These are phyloP conservation scores for Eustoma russellianum DNA, from an alignment of 257 asterid species.

Conservation along the genomic window DNA sequence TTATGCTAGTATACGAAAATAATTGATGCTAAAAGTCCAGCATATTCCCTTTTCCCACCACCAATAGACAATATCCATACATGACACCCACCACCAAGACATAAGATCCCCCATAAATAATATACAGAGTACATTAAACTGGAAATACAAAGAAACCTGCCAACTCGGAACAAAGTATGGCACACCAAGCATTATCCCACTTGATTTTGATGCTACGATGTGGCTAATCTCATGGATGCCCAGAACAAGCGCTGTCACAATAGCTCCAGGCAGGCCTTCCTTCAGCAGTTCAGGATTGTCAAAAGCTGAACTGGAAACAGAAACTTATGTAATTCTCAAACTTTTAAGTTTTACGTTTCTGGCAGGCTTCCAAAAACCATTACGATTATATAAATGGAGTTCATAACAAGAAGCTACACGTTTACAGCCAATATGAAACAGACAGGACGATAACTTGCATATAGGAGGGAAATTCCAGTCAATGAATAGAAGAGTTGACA, in stretches of 20 bases:
- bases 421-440: no score
- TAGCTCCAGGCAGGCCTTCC: slow-evolving; percentile 90
- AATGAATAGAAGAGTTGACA: no score
- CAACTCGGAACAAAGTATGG: slow-evolving; percentile 97
- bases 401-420: no score
- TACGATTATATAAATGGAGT: neutral
- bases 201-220: slow-evolving; percentile 54
- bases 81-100: no score
- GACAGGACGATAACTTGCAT: no score
- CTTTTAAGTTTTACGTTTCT: neutral
- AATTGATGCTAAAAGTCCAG: no score
- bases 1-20: no score
- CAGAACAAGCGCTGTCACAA: slow-evolving; percentile 70
- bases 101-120: no score
- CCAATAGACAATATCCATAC: no score
- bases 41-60: no score
- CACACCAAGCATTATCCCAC: slow-evolving; percentile 73
- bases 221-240: slow-evolving; percentile 83
- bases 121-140: neutral
- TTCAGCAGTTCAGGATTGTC: slow-evolving; percentile 63
- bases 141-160: slow-evolving; percentile 55
- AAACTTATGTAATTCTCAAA: neutral
- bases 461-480: no score
- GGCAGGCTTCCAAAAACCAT: neutral
- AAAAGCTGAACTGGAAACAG: slow-evolving; percentile 53